Evolutionary conservation across 441 rosid genomes (phyloP).

Genomic region (Jatropha multifida): DNA sequence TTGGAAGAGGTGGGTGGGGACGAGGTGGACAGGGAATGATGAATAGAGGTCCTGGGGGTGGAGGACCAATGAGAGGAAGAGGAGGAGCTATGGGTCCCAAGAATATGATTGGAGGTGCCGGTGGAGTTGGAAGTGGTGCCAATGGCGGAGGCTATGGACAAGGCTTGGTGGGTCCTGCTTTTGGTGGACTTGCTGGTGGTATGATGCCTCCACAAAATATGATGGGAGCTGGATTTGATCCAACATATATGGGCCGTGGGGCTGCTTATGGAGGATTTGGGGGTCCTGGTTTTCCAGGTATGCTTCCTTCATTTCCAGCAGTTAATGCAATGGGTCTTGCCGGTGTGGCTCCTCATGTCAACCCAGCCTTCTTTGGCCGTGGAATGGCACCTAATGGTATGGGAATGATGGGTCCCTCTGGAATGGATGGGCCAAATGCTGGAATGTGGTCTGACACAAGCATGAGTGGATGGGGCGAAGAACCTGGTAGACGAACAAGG

Average conservation of each 20-base stretch:
- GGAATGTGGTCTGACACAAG: constrained; percentile 88
- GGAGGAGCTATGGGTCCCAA: constrained; percentile 64
- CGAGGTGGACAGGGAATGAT: constrained; percentile 78
- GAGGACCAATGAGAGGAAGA: constrained; percentile 75
- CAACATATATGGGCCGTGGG: constrained; percentile 82
- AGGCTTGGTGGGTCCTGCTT: constrained; percentile 79
- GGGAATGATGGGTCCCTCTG: constrained; percentile 80
- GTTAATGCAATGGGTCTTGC: constrained; percentile 89
- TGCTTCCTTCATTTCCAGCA: constrained; percentile 82
- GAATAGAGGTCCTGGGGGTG: constrained; percentile 78
- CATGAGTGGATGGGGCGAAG: constrained; percentile 86
- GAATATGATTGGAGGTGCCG: constrained; percentile 53
- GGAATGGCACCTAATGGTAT: constrained; percentile 78
- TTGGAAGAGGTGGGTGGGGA: constrained; percentile 87
- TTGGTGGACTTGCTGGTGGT: constrained; percentile 60
- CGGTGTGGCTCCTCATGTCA: constrained; percentile 97
- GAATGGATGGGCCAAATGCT: constrained; percentile 79
- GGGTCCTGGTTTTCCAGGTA: constrained; percentile 83
- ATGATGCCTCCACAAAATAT: constrained; percentile 90
- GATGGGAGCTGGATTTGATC: constrained; percentile 95
- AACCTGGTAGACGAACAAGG: constrained; percentile 58
- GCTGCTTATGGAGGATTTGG: constrained; percentile 84
- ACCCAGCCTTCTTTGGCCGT: constrained; percentile 87
- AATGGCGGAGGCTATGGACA: constrained; percentile 75
- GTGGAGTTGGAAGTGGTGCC: constrained; percentile 44